Conservation (phyloP, 768 basidiomycete species). For the Leccinum subgranulosum region DNA sequence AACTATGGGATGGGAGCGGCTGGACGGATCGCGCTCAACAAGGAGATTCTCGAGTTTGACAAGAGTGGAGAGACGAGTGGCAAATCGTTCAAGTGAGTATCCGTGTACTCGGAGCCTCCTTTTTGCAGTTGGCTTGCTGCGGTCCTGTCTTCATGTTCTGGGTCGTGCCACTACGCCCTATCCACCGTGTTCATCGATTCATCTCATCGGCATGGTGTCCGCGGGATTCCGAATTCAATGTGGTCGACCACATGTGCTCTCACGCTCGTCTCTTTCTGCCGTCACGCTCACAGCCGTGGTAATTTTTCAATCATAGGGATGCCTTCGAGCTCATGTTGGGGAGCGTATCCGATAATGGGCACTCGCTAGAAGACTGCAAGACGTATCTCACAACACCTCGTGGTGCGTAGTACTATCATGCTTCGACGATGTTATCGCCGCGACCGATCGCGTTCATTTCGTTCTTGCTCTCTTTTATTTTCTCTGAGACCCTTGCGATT, state of each 20-base stretch:
- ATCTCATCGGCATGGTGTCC: conserved; percentile 1
- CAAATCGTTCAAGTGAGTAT: conserved; percentile 44
- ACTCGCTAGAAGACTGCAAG: conserved; percentile 85
- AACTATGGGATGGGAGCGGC: conserved; percentile 81
- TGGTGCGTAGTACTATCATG: conserved; percentile 34
- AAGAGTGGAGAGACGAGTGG: conserved; percentile 19
- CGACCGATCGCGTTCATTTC: neutral
- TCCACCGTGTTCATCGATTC: neutral
- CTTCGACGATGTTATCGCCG: neutral
- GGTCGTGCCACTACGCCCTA: neutral
- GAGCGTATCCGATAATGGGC: conserved; percentile 69
- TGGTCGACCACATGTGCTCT: neutral
- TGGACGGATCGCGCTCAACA: conserved; percentile 60
- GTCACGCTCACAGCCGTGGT: conserved; percentile 17
- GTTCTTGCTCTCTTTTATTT: neutral
- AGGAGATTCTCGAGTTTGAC: conserved; percentile 60
- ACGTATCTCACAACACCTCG: conserved; percentile 62
- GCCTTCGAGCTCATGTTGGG: conserved; percentile 83
- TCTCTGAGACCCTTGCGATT: neutral
- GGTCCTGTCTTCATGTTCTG: neutral
- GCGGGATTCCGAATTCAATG: neutral
- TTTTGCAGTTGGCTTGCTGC: neutral
- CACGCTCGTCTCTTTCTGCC: conserved; percentile 1
- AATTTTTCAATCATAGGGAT: conserved; percentile 51
- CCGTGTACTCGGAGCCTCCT: neutral